Conservation (phyloP, 2,329 filamentous ascomycete genomes). For the Chalaropsis ovoidea region DNA sequence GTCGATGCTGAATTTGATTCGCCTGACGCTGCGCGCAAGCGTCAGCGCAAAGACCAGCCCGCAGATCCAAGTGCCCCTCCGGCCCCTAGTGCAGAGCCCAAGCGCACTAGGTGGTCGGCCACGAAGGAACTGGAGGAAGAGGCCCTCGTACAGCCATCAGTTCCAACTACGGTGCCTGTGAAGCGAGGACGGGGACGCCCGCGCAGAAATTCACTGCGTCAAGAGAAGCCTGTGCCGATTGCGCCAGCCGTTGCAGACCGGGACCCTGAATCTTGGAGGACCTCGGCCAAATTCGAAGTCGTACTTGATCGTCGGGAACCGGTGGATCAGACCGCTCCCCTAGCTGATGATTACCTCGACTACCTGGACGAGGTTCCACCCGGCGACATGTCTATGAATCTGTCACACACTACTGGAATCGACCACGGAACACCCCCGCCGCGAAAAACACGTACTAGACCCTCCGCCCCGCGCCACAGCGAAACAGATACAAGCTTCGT, state of each 20-base stretch:
- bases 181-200: background rate
- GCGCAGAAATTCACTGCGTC: background rate
- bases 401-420: slow-evolving; percentile 11
- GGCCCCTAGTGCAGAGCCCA: background rate
- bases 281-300: background rate
- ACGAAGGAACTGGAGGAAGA: background rate
- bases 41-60: background rate
- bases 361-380: background rate
- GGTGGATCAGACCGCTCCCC: background rate
- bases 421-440: slow-evolving; percentile 21
- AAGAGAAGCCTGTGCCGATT: background rate
- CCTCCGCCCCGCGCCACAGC: background rate
- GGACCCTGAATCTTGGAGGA: background rate
- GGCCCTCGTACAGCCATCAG: background rate
- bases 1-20: background rate
- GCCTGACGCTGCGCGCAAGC: background rate
- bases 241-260: background rate
- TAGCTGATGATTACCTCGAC: background rate
- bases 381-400: background rate
- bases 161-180: background rate
- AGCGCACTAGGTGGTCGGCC: background rate
- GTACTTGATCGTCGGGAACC: background rate
- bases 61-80: background rate
- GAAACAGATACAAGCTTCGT: background rate
- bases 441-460: no score